Base-by-base conservation (phyloP, 306 rosid species). In the Quercus ilex region DNA sequence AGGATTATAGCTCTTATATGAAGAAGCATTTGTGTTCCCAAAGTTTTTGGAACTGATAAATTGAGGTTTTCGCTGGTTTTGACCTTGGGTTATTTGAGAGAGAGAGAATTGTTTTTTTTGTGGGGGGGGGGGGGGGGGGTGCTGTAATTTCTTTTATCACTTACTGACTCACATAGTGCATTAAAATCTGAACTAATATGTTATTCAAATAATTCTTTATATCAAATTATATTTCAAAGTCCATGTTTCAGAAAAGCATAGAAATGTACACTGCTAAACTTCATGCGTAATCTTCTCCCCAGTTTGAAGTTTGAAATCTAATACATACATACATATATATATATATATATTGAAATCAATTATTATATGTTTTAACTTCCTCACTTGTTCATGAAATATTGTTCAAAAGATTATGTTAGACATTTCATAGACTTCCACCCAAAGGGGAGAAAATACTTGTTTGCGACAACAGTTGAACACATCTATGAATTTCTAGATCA, bases 11-110 rank as follows among this genome's bases (percentile, higher is more conserved):
- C 75, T 18, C 15, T 21, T 20, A 51, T 18, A 21, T 17, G 70
- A 72, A 46, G 63, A 58, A 77, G 74, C 68, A 70, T 65, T 28
- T 56, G 14, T 64, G 12, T 51, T 65, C 77, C 77, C 69, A 26
- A 67, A 77, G 65, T 78, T 64, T 78, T 63, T 30, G 71, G 31
- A 83, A 68, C 35, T 58, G 23, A 52, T n/a, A 53, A 55, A 58
- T 74, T 33, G 55, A 59, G 71, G 51, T 80, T 10, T 18, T 41
- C 33, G 43, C 14, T 65, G 46, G 21, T 31, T 65, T 65, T 65
- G 43, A 30, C 8, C 38, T 11, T 31, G 71, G 46, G 21, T 20
- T 65, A 18, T 31, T 65, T 31, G 31, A 10, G 9, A 35, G 64
- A 60, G 68, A 60, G 67, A 35, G 7, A 33, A 0, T 0, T 26